phyloP scores from a whole-genome alignment of 495 filamentous ascomycete genomes.

The Gamarada debralockiae region DNA sequence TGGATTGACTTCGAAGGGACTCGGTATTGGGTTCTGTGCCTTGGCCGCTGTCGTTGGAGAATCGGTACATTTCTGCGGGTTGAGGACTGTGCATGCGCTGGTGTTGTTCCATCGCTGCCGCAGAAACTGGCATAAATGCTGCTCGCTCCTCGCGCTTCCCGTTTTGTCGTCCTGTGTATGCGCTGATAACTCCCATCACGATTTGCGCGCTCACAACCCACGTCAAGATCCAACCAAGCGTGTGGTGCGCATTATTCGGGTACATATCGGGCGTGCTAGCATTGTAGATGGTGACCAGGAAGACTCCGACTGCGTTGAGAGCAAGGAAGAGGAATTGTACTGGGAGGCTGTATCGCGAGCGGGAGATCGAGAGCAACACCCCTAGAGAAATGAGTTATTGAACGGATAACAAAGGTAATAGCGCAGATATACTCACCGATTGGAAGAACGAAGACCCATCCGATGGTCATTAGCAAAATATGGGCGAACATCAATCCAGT shows the following conservation, averaged over 20 bases:
- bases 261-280: slow-evolving; percentile 84
- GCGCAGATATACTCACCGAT: slow-evolving; percentile 53
- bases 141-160: slow-evolving; percentile 31
- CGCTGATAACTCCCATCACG: slow-evolving; percentile 57
- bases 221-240: slow-evolving; percentile 82
- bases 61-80: slow-evolving; percentile 49
- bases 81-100: slow-evolving; percentile 41
- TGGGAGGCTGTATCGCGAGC: slow-evolving; percentile 69
- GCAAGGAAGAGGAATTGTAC: slow-evolving; percentile 73
- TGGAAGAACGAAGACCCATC: slow-evolving; percentile 83
- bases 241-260: slow-evolving; percentile 82
- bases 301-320: slow-evolving; percentile 64
- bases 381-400: slow-evolving; percentile 40
- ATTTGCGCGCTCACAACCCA: slow-evolving; percentile 67
- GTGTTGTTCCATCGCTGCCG: slow-evolving; percentile 61
- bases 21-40: slow-evolving; percentile 73
- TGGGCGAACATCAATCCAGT: slow-evolving; percentile 69
- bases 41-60: slow-evolving; percentile 85
- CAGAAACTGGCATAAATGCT: slow-evolving; percentile 66
- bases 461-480: slow-evolving; percentile 72
- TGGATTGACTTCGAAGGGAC: slow-evolving; percentile 60
- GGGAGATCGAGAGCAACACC: slow-evolving; percentile 80
- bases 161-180: slow-evolving; percentile 38
- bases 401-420: not conserved
- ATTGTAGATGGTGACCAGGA: slow-evolving; percentile 76